Base-by-base conservation (phyloP, 352 stramenopile species). In the Phytophthora crassamura region DNA sequence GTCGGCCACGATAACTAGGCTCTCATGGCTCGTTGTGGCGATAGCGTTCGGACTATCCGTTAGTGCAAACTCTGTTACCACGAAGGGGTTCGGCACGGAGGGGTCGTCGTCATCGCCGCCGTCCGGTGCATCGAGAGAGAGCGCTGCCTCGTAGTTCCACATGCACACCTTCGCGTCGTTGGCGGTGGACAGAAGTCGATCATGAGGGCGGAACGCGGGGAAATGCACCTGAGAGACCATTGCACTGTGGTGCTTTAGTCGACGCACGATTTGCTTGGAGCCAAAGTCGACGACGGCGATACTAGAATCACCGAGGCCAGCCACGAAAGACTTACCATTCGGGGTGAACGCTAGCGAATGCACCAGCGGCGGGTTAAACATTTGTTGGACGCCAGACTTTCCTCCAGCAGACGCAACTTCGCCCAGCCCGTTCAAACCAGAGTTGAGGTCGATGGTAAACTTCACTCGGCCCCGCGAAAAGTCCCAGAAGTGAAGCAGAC, bases 331-430 rank as follows among this genome's bases (percentile, higher is more conserved):
- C 61, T 83, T 86, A 9, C 85, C 85, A 34, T 88, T 86, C 7
- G 79, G 39, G 18, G 81, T 77, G 39, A 91, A 93, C 28, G 73
- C 79, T 35, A 93, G 48, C 22, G 79, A 72, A 55, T 93, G 77
- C 52, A 93, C 83, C 16, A 93, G 74, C 30, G 85, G 85, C 15
- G 85, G 85, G 52, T 93, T 93, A 52, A 88, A 90, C 59, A 91
- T 76, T 68, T 89, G 84, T 33, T 77, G 86, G 33, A 47, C 64
- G n/a, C 71, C 47, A 11, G 32, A 43, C 22, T 62, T 18, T 5
- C 25, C 32, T 16, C 52, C 38, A 36, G 8, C 41, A 32, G 42
- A 41, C 34, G 32, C 43, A 42, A 30, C 48, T 0, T 61, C 46
- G 2, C 69, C 52, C 28, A 87, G 35, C 45, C 57, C 70, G 56